Evolutionary conservation across 805 yeast genomes (phyloP).

Genomic region (Hyphopichia homilentoma): DNA sequence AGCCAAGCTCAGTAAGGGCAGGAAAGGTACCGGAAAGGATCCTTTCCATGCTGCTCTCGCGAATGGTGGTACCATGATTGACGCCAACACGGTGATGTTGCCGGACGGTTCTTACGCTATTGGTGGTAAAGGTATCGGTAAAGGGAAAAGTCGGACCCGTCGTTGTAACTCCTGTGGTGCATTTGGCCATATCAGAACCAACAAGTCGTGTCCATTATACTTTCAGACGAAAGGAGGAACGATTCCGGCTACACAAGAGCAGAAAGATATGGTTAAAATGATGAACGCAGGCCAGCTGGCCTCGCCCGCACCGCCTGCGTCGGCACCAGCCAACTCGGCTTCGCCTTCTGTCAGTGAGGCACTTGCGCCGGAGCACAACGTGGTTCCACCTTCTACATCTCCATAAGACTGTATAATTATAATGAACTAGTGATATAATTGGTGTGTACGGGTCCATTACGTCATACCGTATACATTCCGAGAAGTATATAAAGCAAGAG

Average conservation of each 20-base stretch:
- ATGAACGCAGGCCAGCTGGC: too few relatives aligned
- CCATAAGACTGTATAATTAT: too few relatives aligned
- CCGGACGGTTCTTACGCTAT: conserved; percentile 44
- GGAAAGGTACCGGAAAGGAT: conserved; percentile 28
- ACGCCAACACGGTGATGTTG: conserved; percentile 40
- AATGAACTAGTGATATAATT: too few relatives aligned
- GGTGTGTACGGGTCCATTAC: too few relatives aligned
- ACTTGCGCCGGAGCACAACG: too few relatives aligned
- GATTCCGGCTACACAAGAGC: neutral
- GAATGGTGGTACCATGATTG: conserved; percentile 39
- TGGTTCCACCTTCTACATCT: too few relatives aligned
- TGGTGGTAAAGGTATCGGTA: conserved; percentile 68
- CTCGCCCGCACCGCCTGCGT: too few relatives aligned
- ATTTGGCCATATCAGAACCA: conserved; percentile 90
- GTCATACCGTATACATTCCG: too few relatives aligned
- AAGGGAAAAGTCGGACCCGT: conserved; percentile 69
- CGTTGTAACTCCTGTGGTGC: conserved; percentile 96
- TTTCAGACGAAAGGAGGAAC: conserved; percentile 28
- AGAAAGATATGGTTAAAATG: conserved; percentile 1
- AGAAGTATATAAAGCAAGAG: too few relatives aligned
- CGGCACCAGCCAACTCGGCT: too few relatives aligned
- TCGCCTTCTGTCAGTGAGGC: too few relatives aligned
- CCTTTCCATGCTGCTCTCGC: conserved; percentile 38
- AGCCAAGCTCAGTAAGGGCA: conserved; percentile 31
- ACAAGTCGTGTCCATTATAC: conserved; percentile 87